Percentiles rank a stretch among this genome's conserved stretches.
Conservation (phyloP, 805 yeast genomes). For the Pichia californica region DNA sequence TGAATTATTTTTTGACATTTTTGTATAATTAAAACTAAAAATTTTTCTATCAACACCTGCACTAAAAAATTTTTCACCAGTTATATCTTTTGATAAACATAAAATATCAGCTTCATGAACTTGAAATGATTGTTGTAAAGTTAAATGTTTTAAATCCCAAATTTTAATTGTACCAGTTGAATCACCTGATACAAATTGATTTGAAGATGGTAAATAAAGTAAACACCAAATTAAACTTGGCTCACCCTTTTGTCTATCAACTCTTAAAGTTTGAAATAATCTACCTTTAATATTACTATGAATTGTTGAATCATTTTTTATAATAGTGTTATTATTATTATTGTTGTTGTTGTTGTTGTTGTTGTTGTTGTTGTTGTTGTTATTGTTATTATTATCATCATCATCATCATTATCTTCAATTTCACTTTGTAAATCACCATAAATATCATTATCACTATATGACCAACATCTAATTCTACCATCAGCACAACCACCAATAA, state of each 20-base stretch:
- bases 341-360: constrained; percentile 13
- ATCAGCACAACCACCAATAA: constrained; percentile 94
- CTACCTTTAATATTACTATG: constrained; percentile 43
- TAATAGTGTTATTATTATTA: not conserved
- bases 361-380: no score
- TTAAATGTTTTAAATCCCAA: constrained; percentile 79
- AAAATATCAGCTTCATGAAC: constrained; percentile 90
- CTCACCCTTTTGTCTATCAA: constrained; percentile 80
- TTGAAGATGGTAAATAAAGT: constrained; percentile 48
- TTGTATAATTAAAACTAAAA: constrained; percentile 56
- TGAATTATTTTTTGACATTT: constrained; percentile 26
- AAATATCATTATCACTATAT: constrained; percentile 18
- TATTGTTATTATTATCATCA: constrained; percentile 1
- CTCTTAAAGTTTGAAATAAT: constrained; percentile 78
- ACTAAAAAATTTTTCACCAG: constrained; percentile 63
- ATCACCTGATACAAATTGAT: constrained; percentile 90
- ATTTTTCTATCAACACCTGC: constrained; percentile 95
- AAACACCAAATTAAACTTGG: constrained; percentile 92
- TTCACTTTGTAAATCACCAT: not conserved
- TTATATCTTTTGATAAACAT: constrained; percentile 54
- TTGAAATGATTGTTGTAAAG: constrained; percentile 73
- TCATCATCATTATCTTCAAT: constrained; percentile 4
- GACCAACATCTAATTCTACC: constrained; percentile 87
- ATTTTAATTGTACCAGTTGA: constrained; percentile 90
- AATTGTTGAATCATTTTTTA: no score